A percentile compares a stretch with the other conserved stretches of the same genome.
Conservation (phyloP, 1,139 yeast species). For the Eremothecium cymbalariae region DNA sequence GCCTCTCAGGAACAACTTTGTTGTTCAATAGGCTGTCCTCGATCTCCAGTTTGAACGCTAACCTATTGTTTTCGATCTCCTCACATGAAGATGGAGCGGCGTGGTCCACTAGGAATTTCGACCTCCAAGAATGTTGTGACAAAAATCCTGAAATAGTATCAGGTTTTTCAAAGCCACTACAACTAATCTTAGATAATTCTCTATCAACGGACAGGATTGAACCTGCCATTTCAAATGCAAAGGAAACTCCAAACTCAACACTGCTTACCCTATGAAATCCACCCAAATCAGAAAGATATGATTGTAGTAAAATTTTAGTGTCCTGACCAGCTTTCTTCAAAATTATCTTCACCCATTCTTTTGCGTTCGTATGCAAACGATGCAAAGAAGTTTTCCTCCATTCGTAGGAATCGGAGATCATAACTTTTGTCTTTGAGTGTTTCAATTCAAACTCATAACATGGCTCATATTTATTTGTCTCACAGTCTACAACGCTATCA, state of each 20-base stretch:
- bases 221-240: conserved; percentile 87
- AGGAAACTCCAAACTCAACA: conserved; percentile 72
- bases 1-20: conserved; percentile 28
- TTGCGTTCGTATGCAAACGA: conserved; percentile 51
- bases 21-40: conserved; percentile 16
- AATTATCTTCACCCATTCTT: conserved; percentile 54
- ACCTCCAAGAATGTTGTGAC: conserved; percentile 73
- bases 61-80: conserved; percentile 22
- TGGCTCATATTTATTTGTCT: conserved; percentile 78
- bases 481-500: conserved; percentile 81
- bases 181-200: conserved; percentile 36
- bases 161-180: conserved; percentile 33
- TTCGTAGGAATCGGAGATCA: conserved; percentile 67
- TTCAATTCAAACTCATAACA: conserved; percentile 59
- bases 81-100: conserved; percentile 27
- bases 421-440: conserved; percentile 49
- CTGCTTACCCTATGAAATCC: conserved; percentile 28
- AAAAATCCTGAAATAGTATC: conserved; percentile 67
- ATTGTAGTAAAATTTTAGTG: conserved; percentile 66
- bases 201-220: conserved; percentile 55
- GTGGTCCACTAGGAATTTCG: conserved; percentile 35
- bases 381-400: conserved; percentile 69
- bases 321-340: conserved; percentile 58
- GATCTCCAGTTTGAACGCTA: conserved; percentile 17
- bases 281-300: conserved; percentile 53